A percentile compares a stretch with the other conserved stretches of the same genome.
phyloP scores from a whole-genome alignment of 768 basidiomycete species.

The Pulveroboletus sp. region DNA sequence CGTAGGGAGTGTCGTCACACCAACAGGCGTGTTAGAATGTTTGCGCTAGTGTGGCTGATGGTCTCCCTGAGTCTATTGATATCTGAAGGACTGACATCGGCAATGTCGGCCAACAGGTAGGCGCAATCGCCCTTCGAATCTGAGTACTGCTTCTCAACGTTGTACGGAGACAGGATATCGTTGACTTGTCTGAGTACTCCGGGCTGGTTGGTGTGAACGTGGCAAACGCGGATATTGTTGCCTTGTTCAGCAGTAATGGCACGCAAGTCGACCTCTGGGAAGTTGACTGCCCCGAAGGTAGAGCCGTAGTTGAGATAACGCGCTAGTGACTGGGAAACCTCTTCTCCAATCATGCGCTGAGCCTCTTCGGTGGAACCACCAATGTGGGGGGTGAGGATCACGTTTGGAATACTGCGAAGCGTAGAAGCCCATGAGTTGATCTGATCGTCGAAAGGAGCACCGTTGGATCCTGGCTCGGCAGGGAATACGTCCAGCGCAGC shows the following conservation, averaged over 20 bases:
- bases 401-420: conserved; percentile 75
- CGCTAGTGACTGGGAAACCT: conserved; percentile 78
- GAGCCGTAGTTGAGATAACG: conserved; percentile 93
- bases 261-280: conserved; percentile 96
- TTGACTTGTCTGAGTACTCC: conserved; percentile 95
- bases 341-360: conserved; percentile 94
- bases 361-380: conserved; percentile 99
- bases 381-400: conserved; percentile 97
- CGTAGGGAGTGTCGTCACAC: conserved; percentile 35
- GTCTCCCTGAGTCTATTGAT: conserved; percentile 71
- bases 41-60: conserved; percentile 75
- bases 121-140: conserved; percentile 92
- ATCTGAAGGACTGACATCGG: conserved; percentile 78
- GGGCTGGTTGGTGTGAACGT: conserved; percentile 93
- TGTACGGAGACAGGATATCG: conserved; percentile 89
- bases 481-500: conserved; percentile 94
- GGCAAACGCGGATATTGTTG: conserved; percentile 82
- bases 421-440: conserved; percentile 80
- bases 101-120: conserved; percentile 96
- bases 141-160: conserved; percentile 99
- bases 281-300: conserved; percentile 91
- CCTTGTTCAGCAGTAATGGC: conserved; percentile 83
- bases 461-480: conserved; percentile 87
- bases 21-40: conserved; percentile 86
- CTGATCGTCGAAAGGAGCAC: conserved; percentile 82